Percentiles rank a stretch among this genome's conserved stretches.
These are phyloP conservation scores for Passiflora organensis DNA, from an alignment of 345 rosid species.

Conservation along the genomic window DNA sequence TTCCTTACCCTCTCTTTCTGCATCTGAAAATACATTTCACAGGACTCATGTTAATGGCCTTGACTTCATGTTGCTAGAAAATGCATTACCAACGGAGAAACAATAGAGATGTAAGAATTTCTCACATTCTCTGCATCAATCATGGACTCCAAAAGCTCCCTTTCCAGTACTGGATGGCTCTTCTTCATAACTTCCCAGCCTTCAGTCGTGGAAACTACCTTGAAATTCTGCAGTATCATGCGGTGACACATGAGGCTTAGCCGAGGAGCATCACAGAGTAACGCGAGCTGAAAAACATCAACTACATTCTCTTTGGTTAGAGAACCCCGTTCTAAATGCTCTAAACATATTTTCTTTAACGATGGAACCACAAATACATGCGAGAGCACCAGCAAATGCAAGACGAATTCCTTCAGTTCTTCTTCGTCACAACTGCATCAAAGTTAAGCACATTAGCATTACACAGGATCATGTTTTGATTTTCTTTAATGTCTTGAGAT, in stretches of 20 bases:
- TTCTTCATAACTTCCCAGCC: conserved; percentile 80
- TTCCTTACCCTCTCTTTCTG: conserved; percentile 49
- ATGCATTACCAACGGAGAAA: background rate
- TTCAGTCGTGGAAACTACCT: conserved; percentile 42
- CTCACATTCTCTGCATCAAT: conserved; percentile 49
- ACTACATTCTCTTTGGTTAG: conserved; percentile 63
- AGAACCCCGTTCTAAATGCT: conserved; percentile 56
- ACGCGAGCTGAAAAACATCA: conserved; percentile 77
- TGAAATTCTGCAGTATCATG: conserved; percentile 52
- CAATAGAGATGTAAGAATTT: too few relatives aligned
- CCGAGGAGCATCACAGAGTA: conserved; percentile 75
- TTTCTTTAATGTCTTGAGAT: too few relatives aligned
- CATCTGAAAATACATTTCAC: conserved; percentile 27
- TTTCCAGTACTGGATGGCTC: conserved; percentile 78
- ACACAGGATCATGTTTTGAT: background rate
- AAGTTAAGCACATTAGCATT: conserved; percentile 11
- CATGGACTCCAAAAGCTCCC: conserved; percentile 52
- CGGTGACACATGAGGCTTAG: conserved; percentile 64
- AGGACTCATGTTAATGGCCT: background rate
- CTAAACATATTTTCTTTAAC: conserved; percentile 59
- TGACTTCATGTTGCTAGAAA: background rate
- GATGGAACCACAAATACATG: conserved; percentile 64
- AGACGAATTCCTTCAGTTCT: conserved; percentile 54
- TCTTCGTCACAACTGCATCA: conserved; percentile 64
- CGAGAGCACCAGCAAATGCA: conserved; percentile 69